These are phyloP conservation scores for Phytophthora cactorum DNA, from an alignment of 352 stramenopile species.

Conservation along the genomic window DNA sequence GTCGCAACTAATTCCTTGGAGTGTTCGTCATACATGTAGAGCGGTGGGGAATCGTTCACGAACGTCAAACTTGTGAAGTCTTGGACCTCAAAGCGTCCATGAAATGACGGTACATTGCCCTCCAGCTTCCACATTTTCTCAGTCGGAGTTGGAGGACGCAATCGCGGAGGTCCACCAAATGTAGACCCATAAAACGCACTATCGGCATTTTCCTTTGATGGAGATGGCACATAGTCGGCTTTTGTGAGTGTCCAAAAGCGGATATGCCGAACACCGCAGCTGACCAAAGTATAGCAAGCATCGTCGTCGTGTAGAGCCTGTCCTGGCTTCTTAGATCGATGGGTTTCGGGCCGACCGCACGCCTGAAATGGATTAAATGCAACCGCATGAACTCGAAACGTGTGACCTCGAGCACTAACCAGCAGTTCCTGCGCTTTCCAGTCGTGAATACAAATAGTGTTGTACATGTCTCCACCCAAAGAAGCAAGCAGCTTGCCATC, in stretches of 20 bases:
- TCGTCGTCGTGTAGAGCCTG: constrained; percentile 77
- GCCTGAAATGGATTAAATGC: constrained; percentile 80
- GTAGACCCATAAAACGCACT: constrained; percentile 67
- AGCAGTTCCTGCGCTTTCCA: constrained; percentile 69
- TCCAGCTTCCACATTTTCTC: constrained; percentile 80
- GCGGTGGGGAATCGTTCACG: constrained; percentile 68
- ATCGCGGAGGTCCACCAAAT: constrained; percentile 56
- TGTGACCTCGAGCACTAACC: constrained; percentile 64
- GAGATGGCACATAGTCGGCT: constrained; percentile 49
- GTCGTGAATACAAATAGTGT: constrained; percentile 80
- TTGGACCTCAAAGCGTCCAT: constrained; percentile 70
- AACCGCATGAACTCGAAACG: constrained; percentile 66
- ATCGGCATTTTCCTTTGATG: constrained; percentile 54
- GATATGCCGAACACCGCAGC: constrained; percentile 75
- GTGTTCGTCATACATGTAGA: constrained; percentile 64
- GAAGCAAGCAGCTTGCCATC: constrained; percentile 74
- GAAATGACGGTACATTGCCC: constrained; percentile 74
- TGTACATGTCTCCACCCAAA: constrained; percentile 77
- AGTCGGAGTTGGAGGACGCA: constrained; percentile 60
- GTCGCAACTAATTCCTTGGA: constrained; percentile 50
- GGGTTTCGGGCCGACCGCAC: constrained; percentile 59
- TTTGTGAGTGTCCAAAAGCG: constrained; percentile 78
- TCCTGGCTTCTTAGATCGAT: constrained; percentile 55
- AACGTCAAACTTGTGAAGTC: constrained; percentile 75
- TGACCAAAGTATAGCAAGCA: constrained; percentile 75